Evolutionary conservation across 306 rosid species (phyloP).

Genomic region (Argentina anserina): DNA sequence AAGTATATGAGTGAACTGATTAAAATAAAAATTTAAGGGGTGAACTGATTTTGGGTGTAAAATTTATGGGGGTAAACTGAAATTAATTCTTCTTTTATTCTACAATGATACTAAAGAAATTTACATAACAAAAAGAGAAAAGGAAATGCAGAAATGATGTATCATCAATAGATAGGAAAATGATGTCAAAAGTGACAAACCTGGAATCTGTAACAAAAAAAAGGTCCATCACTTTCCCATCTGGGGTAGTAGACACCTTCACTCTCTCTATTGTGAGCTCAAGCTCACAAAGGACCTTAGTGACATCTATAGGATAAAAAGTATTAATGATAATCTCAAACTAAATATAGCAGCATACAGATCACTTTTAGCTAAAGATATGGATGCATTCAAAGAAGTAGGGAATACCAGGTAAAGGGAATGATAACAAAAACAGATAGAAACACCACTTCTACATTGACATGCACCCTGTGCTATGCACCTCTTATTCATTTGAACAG

Average conservation of each 20-base stretch:
- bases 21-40: too few species aligned
- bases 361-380: background rate
- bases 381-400: background rate
- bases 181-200: constrained; percentile 27
- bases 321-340: background rate
- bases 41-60: too few species aligned
- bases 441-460: background rate
- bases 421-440: background rate
- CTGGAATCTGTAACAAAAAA: constrained; percentile 58
- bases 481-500: background rate
- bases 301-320: constrained; percentile 37
- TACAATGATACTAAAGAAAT: too few species aligned
- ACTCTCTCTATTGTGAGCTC: constrained; percentile 55
- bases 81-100: background rate
- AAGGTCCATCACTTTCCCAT: constrained; percentile 61
- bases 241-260: constrained; percentile 57
- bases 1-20: too few species aligned
- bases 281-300: constrained; percentile 50
- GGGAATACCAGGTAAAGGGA: background rate
- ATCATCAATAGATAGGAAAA: background rate
- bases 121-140: background rate
- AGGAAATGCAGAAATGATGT: background rate
- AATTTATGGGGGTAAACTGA: too few species aligned
- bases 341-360: background rate
- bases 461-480: background rate